These are phyloP conservation scores for Gloeophyllum trabeum DNA, from an alignment of 768 basidiomycete species.

Conservation along the genomic window DNA sequence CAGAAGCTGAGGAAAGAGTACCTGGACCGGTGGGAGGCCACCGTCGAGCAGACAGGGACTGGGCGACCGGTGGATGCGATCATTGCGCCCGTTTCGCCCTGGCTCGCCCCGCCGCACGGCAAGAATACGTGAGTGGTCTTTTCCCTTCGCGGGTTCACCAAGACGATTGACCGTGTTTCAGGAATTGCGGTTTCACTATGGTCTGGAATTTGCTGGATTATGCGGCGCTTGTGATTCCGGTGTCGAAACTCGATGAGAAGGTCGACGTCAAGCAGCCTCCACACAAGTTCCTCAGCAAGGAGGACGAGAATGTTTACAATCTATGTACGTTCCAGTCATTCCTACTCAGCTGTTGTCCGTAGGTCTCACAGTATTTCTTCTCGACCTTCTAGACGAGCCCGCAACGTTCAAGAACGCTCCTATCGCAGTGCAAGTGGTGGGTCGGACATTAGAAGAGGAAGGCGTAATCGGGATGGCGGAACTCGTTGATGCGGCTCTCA, in stretches of 20 bases:
- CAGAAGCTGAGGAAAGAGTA: constrained; percentile 41
- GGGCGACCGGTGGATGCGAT: constrained; percentile 71
- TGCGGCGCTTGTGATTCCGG: constrained; percentile 49
- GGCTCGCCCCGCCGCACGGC: constrained; percentile 54
- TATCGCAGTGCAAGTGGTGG: constrained; percentile 56
- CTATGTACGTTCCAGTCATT: constrained; percentile 33
- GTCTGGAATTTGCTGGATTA: constrained; percentile 67
- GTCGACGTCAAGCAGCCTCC: constrained; percentile 36
- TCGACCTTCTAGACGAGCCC: constrained; percentile 37
- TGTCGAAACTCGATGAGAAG: constrained; percentile 43
- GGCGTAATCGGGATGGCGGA: constrained; percentile 61
- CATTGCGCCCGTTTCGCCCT: constrained; percentile 54
- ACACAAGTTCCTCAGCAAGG: constrained; percentile 32
- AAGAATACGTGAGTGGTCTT: not conserved
- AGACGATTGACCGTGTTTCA: constrained; percentile 16
- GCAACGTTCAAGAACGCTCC: constrained; percentile 45
- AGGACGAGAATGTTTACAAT: constrained; percentile 39
- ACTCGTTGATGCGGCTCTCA: constrained; percentile 46
- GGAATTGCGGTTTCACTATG: constrained; percentile 40
- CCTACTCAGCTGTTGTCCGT: too few relatives aligned
- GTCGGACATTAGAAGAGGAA: constrained; percentile 65
- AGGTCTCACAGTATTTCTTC: not conserved
- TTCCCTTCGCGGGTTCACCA: not conserved
- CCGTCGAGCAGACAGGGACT: constrained; percentile 40
- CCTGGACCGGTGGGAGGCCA: constrained; percentile 52